Conservation (phyloP, 192 early-diverging fungal species). For the Powellomyces hirtus region DNA sequence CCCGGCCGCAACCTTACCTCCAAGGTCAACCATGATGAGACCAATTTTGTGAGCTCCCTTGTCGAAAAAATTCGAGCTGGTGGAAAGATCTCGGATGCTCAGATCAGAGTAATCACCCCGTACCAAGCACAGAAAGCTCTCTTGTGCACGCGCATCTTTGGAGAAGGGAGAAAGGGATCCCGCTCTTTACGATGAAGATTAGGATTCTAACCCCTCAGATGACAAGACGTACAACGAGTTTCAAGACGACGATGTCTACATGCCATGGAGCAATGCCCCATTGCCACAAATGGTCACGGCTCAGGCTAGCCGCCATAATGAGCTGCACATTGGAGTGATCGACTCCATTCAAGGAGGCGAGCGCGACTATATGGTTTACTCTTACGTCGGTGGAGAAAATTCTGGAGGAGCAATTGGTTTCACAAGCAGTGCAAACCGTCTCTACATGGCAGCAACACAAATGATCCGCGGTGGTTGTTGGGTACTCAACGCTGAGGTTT, state of each 20-base stretch:
- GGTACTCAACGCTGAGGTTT: too few relatives aligned
- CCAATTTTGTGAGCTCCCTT: too few relatives aligned
- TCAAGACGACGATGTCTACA: too few relatives aligned
- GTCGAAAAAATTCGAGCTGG: background rate
- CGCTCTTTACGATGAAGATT: background rate
- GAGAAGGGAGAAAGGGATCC: background rate
- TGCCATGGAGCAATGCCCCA: too few relatives aligned
- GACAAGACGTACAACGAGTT: too few relatives aligned
- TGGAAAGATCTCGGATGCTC: background rate
- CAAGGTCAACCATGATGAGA: background rate
- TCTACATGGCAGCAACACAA: background rate
- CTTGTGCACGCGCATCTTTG: background rate
- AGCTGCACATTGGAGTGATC: background rate
- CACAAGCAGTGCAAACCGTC: background rate
- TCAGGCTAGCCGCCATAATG: background rate
- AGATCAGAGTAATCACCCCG: background rate
- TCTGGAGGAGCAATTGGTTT: background rate
- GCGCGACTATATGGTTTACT: background rate
- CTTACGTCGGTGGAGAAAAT: background rate
- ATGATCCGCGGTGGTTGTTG: background rate
- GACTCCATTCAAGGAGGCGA: background rate
- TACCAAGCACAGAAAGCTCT: background rate
- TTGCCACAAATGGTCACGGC: background rate
- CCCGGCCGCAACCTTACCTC: background rate
- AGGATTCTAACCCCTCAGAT: background rate